These are phyloP conservation scores for Diaporthe sp. DNA, from an alignment of 2,329 filamentous ascomycete species.

Conservation along the genomic window DNA sequence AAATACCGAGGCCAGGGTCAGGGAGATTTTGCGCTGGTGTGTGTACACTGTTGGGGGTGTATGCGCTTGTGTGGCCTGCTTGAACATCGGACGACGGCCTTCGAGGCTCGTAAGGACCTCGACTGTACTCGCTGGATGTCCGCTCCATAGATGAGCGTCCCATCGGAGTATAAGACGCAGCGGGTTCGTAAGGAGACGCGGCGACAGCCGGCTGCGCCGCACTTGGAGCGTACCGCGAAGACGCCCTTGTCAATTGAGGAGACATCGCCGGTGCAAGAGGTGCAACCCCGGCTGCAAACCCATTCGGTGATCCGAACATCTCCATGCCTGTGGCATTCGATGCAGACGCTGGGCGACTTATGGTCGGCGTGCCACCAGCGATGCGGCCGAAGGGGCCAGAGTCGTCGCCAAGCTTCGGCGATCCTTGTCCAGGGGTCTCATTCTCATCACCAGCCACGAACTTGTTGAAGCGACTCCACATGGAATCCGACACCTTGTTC, in stretches of 20 bases:
- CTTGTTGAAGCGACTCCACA: constrained; percentile 95
- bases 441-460: constrained; percentile 94
- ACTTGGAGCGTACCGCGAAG: constrained; percentile 66
- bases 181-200: constrained; percentile 48
- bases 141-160: constrained; percentile 61
- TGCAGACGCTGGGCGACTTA: constrained; percentile 80
- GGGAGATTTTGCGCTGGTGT: constrained; percentile 51
- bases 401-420: constrained; percentile 71
- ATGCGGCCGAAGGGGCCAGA: constrained; percentile 87
- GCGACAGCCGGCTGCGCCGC: constrained; percentile 49
- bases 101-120: constrained; percentile 58
- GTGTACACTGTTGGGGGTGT: constrained; percentile 51
- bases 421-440: constrained; percentile 71
- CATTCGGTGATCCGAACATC: constrained; percentile 72
- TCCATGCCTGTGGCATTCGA: constrained; percentile 77
- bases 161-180: constrained; percentile 49
- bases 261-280: constrained; percentile 51
- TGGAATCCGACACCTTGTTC: constrained; percentile 92
- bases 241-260: constrained; percentile 58
- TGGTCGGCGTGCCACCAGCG: constrained; percentile 79
- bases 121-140: constrained; percentile 58
- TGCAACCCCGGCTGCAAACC: constrained; percentile 51
- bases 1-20: constrained; percentile 42
- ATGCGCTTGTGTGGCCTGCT: constrained; percentile 50
- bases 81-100: constrained; percentile 57